phyloP scores from a whole-genome alignment of 495 filamentous ascomycete species.

The Lepraria neglecta region DNA sequence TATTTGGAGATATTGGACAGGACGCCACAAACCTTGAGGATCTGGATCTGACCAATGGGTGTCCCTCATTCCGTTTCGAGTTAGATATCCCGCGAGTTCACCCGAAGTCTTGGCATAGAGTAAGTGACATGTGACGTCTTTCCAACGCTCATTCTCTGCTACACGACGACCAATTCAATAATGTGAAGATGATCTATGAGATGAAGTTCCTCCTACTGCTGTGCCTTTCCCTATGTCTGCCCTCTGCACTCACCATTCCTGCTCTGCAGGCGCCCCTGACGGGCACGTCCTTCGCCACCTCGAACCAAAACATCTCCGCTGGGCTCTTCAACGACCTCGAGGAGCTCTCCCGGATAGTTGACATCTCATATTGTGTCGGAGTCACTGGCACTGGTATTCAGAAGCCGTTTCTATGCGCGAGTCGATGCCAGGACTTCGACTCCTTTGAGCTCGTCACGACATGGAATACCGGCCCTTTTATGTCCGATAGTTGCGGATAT shows the following conservation, averaged over 20 bases:
- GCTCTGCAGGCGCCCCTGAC: constrained; percentile 9
- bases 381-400: constrained; percentile 63
- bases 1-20: not conserved
- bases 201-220: not conserved
- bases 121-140: not conserved
- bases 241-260: not conserved
- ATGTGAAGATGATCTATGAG: not conserved
- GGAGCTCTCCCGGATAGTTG: constrained; percentile 78
- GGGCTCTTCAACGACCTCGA: constrained; percentile 75
- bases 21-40: not conserved
- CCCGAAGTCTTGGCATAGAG: constrained; percentile 9
- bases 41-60: too few species aligned
- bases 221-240: not conserved
- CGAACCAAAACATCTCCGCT: constrained; percentile 45
- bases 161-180: not conserved
- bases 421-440: constrained; percentile 75
- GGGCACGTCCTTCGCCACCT: not conserved
- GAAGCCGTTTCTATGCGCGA: constrained; percentile 76
- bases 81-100: not conserved
- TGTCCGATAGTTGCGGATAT: constrained; percentile 92
- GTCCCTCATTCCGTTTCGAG: not conserved
- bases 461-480: constrained; percentile 81
- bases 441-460: constrained; percentile 72
- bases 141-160: not conserved
- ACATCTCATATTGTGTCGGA: constrained; percentile 92